Evolutionary conservation across 2,329 filamentous ascomycete genomes (phyloP).

Genomic region (Colletotrichum sp.): DNA sequence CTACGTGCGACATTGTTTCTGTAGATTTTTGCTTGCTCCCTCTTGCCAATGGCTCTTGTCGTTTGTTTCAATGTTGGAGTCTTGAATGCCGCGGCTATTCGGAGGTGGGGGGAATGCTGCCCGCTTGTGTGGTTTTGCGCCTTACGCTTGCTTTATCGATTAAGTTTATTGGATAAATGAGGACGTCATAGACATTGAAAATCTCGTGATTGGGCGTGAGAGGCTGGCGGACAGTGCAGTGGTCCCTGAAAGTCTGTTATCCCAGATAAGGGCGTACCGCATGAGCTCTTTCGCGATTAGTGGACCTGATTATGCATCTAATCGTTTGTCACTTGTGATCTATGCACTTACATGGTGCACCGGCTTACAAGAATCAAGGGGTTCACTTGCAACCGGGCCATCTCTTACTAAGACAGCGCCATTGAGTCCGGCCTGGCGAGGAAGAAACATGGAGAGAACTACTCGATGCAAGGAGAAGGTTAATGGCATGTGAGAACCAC

Average conservation of each 20-base stretch:
- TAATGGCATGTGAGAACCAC: background rate
- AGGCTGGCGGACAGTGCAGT: background rate
- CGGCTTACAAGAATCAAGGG: background rate
- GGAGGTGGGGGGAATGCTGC: background rate
- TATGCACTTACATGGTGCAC: background rate
- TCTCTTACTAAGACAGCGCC: background rate
- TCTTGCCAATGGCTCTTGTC: background rate
- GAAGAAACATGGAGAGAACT: background rate
- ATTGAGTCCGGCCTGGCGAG: background rate
- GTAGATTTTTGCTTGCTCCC: background rate
- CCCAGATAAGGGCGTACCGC: background rate
- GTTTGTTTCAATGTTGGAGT: background rate
- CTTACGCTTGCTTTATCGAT: background rate
- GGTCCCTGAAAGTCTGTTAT: background rate
- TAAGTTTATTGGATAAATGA: background rate
- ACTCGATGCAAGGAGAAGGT: background rate
- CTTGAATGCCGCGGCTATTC: background rate
- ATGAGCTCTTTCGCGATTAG: background rate
- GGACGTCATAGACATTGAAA: background rate
- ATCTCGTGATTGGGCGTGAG: background rate
- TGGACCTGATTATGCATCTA: background rate
- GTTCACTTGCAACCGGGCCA: background rate
- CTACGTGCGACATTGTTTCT: conserved; percentile 10
- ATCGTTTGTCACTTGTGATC: fast-evolving
- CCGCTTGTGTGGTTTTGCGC: background rate